Percentiles rank a stretch among this genome's conserved stretches.
phyloP scores from a whole-genome alignment of 257 asterid genomes.

The Plectranthus barbatus region DNA sequence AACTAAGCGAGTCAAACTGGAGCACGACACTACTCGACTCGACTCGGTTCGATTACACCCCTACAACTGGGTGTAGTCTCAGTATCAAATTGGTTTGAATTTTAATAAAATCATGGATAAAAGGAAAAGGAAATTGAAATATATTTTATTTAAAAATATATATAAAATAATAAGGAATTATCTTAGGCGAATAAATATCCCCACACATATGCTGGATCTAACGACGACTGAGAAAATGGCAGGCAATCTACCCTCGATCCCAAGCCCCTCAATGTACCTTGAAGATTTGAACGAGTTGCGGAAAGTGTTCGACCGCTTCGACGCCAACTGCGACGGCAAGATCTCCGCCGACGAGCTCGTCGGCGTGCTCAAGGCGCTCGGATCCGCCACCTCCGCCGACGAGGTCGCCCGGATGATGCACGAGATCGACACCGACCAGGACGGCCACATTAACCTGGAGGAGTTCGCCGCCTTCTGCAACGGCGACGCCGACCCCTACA shows the following conservation, averaged over 20 bases:
- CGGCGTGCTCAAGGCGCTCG: conserved; percentile 57
- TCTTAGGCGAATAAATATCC: too few relatives aligned
- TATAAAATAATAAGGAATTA: too few relatives aligned
- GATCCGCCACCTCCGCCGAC: conserved; percentile 45
- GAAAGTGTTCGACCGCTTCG: conserved; percentile 66
- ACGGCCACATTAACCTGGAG: conserved; percentile 62
- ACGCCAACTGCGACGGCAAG: conserved; percentile 76
- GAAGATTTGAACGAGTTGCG: conserved; percentile 43
- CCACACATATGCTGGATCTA: too few relatives aligned
- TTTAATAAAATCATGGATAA: too few relatives aligned
- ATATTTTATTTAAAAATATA: too few relatives aligned
- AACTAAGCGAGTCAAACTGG: too few relatives aligned
- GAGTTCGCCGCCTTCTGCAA: conserved; percentile 69
- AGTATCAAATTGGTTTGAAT: too few relatives aligned
- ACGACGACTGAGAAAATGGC: too few relatives aligned
- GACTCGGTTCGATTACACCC: too few relatives aligned
- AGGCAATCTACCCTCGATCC: conserved; percentile 10
- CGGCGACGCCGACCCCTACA: conserved; percentile 27
- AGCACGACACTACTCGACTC: too few relatives aligned
- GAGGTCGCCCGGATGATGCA: conserved; percentile 55
- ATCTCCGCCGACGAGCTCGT: conserved; percentile 69
- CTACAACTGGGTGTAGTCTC: too few relatives aligned
- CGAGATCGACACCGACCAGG: conserved; percentile 73
- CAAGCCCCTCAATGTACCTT: conserved; percentile 30
- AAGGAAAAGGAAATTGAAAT: too few relatives aligned